Base-by-base conservation (phyloP, 306 rosid genomes). In the Coriaria nepalensis region DNA sequence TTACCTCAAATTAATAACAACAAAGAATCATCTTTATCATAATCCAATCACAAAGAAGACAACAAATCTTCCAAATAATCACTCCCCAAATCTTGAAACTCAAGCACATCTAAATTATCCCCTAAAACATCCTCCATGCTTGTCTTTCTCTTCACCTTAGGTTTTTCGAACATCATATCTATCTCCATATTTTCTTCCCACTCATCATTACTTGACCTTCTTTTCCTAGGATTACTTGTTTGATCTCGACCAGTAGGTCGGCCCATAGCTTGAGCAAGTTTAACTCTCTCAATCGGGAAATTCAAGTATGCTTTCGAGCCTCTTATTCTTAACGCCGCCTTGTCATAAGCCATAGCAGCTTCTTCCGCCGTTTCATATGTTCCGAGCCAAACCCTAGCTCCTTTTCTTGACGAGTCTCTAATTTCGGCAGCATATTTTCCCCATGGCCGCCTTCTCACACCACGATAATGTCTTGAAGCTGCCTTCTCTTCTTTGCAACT, bases 361-460 rank as follows among this genome's bases (percentile, higher is more conserved):
- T 74, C 95, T 67, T 88, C 93, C 4, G 83, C 96, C 0, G 93
- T 80, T 11, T 76, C 64, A 52, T 81, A 88, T n/a, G 97, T 83
- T 35, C 97, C 97, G 13, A 88, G 93, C 97, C 97, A 88, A 72
- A 84, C 81, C 29, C 97, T 70, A 4, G 90, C 75, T 2, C 95
- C 83, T 69, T 84, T 84, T 43, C 69, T 74, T 0, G 93, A 65
- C 0, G 97, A 81, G 44, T 88, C 97, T 67, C 97, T 65, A 7
- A 88, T 88, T 29, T 88, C 97, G 0, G 97, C 95, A 0, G 97
- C 97, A 42, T 88, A 88, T 69, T 81, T 88, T 0, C 97, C 97
- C 97, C 97, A 88, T 13, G 95, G 97, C 39, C 97, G 68, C 63
- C 97, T 76, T 63, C 97, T 74, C 13, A 88, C 97, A 35, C 97